phyloP scores from a whole-genome alignment of 164 flowering plant species.

The Platanus orientalis region DNA sequence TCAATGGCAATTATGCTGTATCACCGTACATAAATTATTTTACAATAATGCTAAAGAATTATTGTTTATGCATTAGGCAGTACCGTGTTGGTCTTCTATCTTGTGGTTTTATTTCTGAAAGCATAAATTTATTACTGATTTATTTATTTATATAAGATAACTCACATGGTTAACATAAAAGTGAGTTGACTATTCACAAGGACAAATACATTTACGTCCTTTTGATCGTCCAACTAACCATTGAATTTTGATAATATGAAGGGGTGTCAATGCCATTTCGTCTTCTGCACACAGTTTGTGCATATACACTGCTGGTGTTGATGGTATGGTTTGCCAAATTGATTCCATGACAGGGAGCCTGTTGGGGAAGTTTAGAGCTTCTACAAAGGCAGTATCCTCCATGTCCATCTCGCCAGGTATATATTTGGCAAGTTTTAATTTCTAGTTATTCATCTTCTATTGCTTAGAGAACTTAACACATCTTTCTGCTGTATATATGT shows the following conservation, averaged over 20 bases:
- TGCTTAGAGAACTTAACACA: not conserved
- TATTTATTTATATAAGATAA: no score
- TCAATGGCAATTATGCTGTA: no score
- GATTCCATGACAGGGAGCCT: slow-evolving; percentile 56
- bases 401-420: slow-evolving; percentile 75
- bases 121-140: not conserved
- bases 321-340: slow-evolving; percentile 83
- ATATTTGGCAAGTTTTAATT: not conserved
- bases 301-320: slow-evolving; percentile 77
- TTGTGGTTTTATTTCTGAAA: no score
- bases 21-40: no score
- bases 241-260: slow-evolving; percentile 23
- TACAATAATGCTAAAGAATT: no score
- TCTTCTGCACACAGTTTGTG: slow-evolving; percentile 46
- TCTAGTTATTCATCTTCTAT: not conserved
- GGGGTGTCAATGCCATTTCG: slow-evolving; percentile 77
- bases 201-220: not conserved
- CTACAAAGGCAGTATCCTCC: slow-evolving; percentile 65
- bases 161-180: no score
- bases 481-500: no score
- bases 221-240: slow-evolving; percentile 7
- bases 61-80: no score
- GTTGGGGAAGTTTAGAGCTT: slow-evolving; percentile 69
- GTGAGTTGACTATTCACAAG: not conserved
- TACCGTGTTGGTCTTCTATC: no score